Percentiles rank a stretch among this genome's conserved stretches.
Evolutionary conservation across 305 asterid genomes (phyloP).

Genomic region (Solanum aculeatissimum): DNA sequence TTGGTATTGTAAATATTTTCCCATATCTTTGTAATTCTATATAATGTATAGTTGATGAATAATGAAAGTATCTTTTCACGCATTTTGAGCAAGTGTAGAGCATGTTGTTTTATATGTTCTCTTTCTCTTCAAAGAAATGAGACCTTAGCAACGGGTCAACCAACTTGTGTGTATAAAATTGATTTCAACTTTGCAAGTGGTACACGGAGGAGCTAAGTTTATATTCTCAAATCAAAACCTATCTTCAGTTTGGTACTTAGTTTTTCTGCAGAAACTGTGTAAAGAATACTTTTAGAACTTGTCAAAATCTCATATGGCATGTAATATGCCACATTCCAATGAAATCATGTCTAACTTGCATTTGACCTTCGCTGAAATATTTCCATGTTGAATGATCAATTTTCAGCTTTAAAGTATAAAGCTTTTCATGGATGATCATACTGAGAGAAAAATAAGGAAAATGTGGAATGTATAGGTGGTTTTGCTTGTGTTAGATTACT

Average conservation of each 20-base stretch:
- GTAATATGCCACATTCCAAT: neutral
- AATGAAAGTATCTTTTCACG: neutral
- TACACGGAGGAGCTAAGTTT: neutral
- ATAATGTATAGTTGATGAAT: neutral
- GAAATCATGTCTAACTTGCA: neutral
- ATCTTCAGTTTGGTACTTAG: no score
- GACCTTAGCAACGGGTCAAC: neutral
- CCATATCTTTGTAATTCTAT: neutral
- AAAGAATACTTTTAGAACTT: no score
- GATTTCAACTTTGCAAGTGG: neutral
- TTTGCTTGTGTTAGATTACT: neutral
- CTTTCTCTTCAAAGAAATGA: neutral
- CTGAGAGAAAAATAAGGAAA: neutral
- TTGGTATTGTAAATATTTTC: no score
- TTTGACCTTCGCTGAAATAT: neutral
- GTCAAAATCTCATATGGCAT: no score
- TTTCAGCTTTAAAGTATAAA: neutral
- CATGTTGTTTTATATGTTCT: neutral
- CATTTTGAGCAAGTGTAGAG: neutral
- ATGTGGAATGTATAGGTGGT: neutral
- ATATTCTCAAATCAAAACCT: neutral
- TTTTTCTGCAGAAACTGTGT: no score
- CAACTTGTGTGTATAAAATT: neutral
- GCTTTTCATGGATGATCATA: neutral
- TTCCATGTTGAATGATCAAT: neutral